phyloP scores from a whole-genome alignment of 306 rosid genomes.

The Cucumis hystrix region DNA sequence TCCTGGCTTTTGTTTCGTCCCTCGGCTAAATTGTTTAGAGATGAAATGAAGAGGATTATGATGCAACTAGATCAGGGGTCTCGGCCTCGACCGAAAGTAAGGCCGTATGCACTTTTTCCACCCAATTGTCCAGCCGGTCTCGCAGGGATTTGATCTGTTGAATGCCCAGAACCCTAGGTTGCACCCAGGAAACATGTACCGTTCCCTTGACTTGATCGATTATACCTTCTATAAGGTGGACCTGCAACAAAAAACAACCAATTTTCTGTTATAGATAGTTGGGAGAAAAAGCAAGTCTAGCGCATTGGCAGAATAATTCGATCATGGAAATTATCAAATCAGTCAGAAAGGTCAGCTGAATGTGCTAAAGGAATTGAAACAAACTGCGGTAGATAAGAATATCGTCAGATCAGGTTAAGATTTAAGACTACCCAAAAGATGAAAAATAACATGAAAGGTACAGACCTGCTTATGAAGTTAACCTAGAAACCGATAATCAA shows the following conservation, averaged over 20 bases:
- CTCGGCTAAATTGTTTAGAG: constrained; percentile 1
- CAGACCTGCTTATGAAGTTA: neutral
- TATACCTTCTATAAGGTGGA: constrained; percentile 95
- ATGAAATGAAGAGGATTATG: constrained; percentile 26
- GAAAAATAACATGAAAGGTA: neutral
- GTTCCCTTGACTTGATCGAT: constrained; percentile 95
- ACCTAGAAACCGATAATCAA: neutral
- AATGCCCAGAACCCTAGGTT: constrained; percentile 90
- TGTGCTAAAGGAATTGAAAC: neutral
- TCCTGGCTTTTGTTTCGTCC: constrained; percentile 1
- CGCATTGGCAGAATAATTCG: neutral
- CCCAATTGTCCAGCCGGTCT: constrained; percentile 74
- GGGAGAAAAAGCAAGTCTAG: too few species aligned
- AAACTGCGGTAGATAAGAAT: neutral
- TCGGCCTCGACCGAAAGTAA: constrained; percentile 92
- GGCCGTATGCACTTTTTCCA: constrained; percentile 71
- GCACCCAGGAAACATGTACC: constrained; percentile 96
- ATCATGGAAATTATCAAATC: neutral
- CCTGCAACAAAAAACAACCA: constrained; percentile 30
- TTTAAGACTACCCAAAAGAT: neutral
- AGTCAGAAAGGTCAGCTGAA: neutral
- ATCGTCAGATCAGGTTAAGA: neutral
- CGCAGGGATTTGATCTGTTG: constrained; percentile 79
- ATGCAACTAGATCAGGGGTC: constrained; percentile 91
- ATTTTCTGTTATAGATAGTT: neutral